Evolutionary conservation across 257 asterid species (phyloP).

Genomic region (Solanum pennellii): DNA sequence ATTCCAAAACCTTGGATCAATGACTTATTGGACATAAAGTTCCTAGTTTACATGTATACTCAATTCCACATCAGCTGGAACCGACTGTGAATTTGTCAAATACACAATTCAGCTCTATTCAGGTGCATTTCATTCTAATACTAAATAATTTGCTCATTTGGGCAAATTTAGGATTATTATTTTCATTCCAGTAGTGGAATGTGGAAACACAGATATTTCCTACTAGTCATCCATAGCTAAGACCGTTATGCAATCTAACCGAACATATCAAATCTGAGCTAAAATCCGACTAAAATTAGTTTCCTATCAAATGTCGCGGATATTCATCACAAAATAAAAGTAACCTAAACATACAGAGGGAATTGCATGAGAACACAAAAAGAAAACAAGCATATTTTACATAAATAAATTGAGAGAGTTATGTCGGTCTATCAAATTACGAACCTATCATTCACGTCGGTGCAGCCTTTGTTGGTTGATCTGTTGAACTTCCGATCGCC

Average conservation of each 20-base stretch:
- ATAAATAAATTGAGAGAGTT: neutral
- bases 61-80: neutral
- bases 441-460: neutral
- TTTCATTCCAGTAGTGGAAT: neutral
- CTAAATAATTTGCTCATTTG: neutral
- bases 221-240: neutral
- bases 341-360: neutral
- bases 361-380: neutral
- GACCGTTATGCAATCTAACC: neutral
- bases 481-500: neutral
- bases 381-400: neutral
- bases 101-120: neutral
- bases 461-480: neutral
- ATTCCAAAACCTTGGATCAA: neutral
- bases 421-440: neutral
- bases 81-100: neutral
- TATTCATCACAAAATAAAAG: neutral
- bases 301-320: neutral
- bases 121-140: neutral
- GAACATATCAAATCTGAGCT: neutral
- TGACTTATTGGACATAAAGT: neutral
- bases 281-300: neutral
- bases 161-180: neutral
- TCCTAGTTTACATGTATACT: neutral
- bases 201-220: neutral